These are phyloP conservation scores for Colletotrichum echinochloae DNA, from an alignment of 2,329 filamentous ascomycete species.

Conservation along the genomic window DNA sequence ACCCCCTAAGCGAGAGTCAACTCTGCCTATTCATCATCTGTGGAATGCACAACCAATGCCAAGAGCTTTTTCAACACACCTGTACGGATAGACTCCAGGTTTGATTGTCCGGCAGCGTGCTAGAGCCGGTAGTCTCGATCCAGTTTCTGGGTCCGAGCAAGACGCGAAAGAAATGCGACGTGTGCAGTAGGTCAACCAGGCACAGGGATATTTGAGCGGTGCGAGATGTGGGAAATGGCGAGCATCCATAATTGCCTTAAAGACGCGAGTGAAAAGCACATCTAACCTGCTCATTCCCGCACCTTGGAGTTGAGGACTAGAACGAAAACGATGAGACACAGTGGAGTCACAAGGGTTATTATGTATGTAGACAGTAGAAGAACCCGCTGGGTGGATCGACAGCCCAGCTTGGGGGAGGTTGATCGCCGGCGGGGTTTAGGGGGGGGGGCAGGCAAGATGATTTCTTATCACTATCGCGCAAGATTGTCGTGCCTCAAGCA, in stretches of 20 bases:
- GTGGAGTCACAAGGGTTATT: not conserved
- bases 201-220: not conserved
- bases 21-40: not conserved
- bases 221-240: constrained; percentile 2
- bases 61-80: not conserved
- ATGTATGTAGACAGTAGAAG: too few relatives aligned
- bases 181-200: not conserved
- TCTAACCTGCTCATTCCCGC: constrained; percentile 5
- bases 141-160: not conserved
- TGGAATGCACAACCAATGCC: constrained; percentile 27
- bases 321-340: not conserved
- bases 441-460: too few relatives aligned
- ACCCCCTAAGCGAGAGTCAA: not conserved
- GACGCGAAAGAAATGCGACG: not conserved
- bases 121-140: not conserved
- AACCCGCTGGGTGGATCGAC: not conserved
- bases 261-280: not conserved
- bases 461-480: not conserved
- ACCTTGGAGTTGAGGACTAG: not conserved
- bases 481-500: not conserved
- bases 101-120: not conserved
- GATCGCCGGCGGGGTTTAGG: too few relatives aligned
- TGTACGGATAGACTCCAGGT: not conserved
- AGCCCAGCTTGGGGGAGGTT: not conserved
- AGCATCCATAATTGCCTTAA: not conserved